Conservation (phyloP, 2,329 filamentous ascomycete species). For the Xenoacremonium recifei region DNA sequence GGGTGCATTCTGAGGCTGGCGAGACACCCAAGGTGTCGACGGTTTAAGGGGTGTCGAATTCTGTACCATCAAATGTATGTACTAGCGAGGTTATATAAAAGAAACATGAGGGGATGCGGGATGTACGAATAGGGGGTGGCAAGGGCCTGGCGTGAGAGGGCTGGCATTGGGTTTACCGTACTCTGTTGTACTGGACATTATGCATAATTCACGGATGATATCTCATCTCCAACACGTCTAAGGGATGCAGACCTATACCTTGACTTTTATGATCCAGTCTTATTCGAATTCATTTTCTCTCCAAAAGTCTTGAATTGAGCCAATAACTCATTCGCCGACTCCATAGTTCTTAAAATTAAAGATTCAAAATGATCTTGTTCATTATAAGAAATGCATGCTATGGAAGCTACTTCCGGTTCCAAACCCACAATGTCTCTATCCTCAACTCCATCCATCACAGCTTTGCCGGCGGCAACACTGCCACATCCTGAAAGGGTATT, state of each 20-base stretch:
- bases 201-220: slow-evolving; percentile 18
- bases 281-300: background rate
- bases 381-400: too few relatives aligned
- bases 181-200: slow-evolving; percentile 12
- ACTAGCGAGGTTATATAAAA: slow-evolving; percentile 11
- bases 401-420: too few relatives aligned
- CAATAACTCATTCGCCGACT: too few relatives aligned
- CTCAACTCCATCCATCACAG: slow-evolving; percentile 28
- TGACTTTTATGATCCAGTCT: background rate
- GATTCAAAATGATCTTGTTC: too few relatives aligned
- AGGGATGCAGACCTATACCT: background rate
- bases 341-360: too few relatives aligned
- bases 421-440: too few relatives aligned
- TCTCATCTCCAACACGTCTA: slow-evolving; percentile 12
- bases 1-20: slow-evolving; percentile 6
- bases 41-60: slow-evolving; percentile 8
- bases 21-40: slow-evolving; percentile 19
- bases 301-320: too few relatives aligned
- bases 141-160: slow-evolving; percentile 2
- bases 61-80: slow-evolving; percentile 25
- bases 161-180: slow-evolving; percentile 9
- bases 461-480: slow-evolving; percentile 33
- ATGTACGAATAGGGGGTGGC: slow-evolving; percentile 21
- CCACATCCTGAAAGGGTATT: slow-evolving; percentile 56
- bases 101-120: slow-evolving; percentile 5